Conservation (phyloP, 805 yeast species). For the Scheffersomyces coipomensis region DNA sequence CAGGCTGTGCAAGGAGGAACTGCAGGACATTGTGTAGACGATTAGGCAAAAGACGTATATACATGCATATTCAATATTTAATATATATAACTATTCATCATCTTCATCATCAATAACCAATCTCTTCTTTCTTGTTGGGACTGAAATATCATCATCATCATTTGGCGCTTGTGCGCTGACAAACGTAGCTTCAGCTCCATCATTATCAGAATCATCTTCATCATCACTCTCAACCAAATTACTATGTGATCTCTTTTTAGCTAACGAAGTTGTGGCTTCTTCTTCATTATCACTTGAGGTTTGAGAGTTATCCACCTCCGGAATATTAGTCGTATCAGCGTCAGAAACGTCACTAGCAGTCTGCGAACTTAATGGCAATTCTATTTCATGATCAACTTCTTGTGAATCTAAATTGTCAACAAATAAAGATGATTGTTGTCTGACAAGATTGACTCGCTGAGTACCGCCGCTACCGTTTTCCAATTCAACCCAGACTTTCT, state of each 20-base stretch:
- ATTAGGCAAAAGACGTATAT: slow-evolving; percentile 19
- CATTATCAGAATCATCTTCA: slow-evolving; percentile 14
- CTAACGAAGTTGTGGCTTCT: slow-evolving; percentile 8
- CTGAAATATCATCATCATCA: not conserved
- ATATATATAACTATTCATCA: slow-evolving; percentile 10
- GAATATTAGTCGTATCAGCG: not conserved
- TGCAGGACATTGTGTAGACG: slow-evolving; percentile 51
- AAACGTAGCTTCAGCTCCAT: slow-evolving; percentile 1
- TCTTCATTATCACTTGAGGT: slow-evolving; percentile 9
- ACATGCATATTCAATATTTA: not conserved
- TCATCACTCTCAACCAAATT: slow-evolving; percentile 27
- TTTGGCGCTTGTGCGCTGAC: slow-evolving; percentile 1
- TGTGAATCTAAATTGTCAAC: slow-evolving; percentile 4
- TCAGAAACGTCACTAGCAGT: slow-evolving; percentile 1
- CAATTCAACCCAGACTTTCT: slow-evolving; percentile 26
- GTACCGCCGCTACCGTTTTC: slow-evolving; percentile 10
- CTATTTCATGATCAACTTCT: slow-evolving; percentile 12
- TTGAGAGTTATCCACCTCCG: not conserved
- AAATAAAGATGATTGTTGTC: slow-evolving; percentile 13
- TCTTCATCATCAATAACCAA: slow-evolving; percentile 17
- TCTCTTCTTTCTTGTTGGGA: slow-evolving; percentile 7
- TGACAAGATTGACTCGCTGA: slow-evolving; percentile 9
- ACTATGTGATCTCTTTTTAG: slow-evolving; percentile 17
- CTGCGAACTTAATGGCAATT: not conserved
- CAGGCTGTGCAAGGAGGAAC: slow-evolving; percentile 37